Evolutionary conservation across 176 grass and related monocot genomes (phyloP), one percentile per base, ranked within the genome.

Genomic region (Cocos nucifera): DNA sequence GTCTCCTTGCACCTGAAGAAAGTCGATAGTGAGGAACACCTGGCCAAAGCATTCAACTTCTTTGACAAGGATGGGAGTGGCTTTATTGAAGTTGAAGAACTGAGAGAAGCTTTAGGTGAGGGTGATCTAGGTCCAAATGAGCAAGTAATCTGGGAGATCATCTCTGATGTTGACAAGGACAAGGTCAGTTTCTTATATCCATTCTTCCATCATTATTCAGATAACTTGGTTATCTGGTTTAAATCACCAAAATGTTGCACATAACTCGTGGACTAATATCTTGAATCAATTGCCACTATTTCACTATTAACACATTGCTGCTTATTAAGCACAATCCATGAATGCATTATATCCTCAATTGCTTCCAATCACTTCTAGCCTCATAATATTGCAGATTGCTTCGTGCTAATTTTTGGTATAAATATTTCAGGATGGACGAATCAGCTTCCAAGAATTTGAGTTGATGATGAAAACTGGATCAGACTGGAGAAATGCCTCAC

Each of bases 381-480:
- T 44, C 10, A 44, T 44, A 14, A 44, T 44, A 44, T 14, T 44
- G 35, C 9, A 1, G 2, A 44, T 44, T 14, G 2, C 35, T 67
- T 22, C 24, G 22, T 17, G 59, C 51, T 48, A 28, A 65, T 22
- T 62, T 69, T 63, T 4, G 55, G 62, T 69, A 74, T 67, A 59
- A 70, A 75, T 72, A 60, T 51, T 80, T 76, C 83, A 95, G 86
- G 86, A 95, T 72, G 91, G 86, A n/a, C 75, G 79, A 12, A 95
- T 95, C 27, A 95, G 91, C 75, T 95, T 87, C 63, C 71, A 74
- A 17, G 86, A 95, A 50, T 90, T 87, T 55, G 77, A 87, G 77
- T 62, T 76, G 69, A 95, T 95, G 90, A 95, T 95, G 90, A 90
- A 84, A 70, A 79, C 86, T 74, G 90, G 86, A 61, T 72, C 86